Base-by-base conservation (phyloP, 2,329 filamentous ascomycete genomes). In the Claviceps spartinae region DNA sequence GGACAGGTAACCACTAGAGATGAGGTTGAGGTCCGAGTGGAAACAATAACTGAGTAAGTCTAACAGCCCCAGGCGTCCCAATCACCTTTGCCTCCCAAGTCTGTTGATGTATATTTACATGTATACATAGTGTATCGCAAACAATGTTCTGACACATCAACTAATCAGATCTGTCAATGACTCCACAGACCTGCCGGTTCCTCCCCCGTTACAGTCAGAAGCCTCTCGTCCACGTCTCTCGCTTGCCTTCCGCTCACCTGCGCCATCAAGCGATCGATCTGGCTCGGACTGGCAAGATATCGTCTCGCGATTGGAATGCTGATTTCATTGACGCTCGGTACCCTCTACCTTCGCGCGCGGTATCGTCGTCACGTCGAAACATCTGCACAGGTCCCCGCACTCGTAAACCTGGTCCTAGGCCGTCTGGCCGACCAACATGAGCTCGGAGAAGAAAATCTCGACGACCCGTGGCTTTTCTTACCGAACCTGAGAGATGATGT, bases 401-500 rank as follows among this genome's bases (percentile, higher is more conserved):
- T 98, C 2, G 93, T 96, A 3, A 81, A 85, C 51, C 75, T 85
- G n/a, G 91, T 91, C 1, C 76, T 98, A 30, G 84, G 90, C 60
- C 81, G 88, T 46, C 78, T 98, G 16, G 85, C 86, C 11, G 81
- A 78, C 38, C 91, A 97, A 65, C 93, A 91, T 54, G 83, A 87
- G 56, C 70, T 91, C n/a, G 84, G 89, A 55, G 82, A 81, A 66
- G 64, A 81, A 64, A 66, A 76, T 65, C 54, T 83, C 49, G 78
- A 81, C 18, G 90, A 96, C 56, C 76, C 83, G 1, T 95, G 86
- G 70, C 79, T 98, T 55, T 87, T 88, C 62, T 79, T 96, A 59
- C 87, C 87, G 1, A 93, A 97, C 64, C 72, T 98, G 51, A 78
- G 93, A 54, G 93, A 98, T 62, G 91, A 97, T 62, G 84, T 98